Evolutionary conservation across 2,329 filamentous ascomycete species (phyloP).

Genomic region (Fusarium neocosmosporiellum): DNA sequence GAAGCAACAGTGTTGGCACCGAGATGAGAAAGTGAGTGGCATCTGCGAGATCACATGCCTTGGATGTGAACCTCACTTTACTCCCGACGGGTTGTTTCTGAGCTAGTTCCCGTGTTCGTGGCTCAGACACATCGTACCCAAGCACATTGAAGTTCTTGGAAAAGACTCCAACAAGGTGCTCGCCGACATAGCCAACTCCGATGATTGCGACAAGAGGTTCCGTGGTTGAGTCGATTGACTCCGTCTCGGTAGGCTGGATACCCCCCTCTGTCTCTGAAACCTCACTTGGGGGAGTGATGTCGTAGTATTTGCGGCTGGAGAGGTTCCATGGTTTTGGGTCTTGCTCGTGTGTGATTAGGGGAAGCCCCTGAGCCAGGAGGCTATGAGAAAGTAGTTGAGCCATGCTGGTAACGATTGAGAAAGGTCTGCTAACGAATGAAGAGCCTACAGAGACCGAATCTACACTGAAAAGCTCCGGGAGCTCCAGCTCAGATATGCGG

Average conservation of each 20-base stretch:
- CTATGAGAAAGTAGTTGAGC: constrained; percentile 39
- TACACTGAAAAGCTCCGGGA: constrained; percentile 23
- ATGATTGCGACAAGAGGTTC: constrained; percentile 59
- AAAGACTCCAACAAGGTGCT: constrained; percentile 60
- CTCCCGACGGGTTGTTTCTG: constrained; percentile 42
- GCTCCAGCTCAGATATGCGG: constrained; percentile 36
- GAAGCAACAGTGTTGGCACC: constrained; percentile 62
- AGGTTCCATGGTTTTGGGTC: constrained; percentile 40
- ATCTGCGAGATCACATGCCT: constrained; percentile 49
- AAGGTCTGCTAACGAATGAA: constrained; percentile 37
- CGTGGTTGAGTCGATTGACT: constrained; percentile 15
- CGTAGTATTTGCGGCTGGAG: constrained; percentile 43
- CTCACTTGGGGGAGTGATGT: constrained; percentile 50
- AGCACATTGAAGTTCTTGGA: constrained; percentile 54
- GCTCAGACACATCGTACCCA: constrained; percentile 60
- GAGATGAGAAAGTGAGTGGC: constrained; percentile 66
- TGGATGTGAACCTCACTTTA: constrained; percentile 52
- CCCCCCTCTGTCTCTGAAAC: constrained; percentile 41
- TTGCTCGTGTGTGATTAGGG: constrained; percentile 33
- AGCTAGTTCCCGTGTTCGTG: constrained; percentile 50
- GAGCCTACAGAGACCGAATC: constrained; percentile 11
- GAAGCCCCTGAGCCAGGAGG: constrained; percentile 37
- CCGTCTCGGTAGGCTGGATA: constrained; percentile 4
- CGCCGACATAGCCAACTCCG: constrained; percentile 65
- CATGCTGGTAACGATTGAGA: constrained; percentile 43